phyloP scores from a whole-genome alignment of 208 protist genomes.

The Leptomonas pyrrhocoris region DNA sequence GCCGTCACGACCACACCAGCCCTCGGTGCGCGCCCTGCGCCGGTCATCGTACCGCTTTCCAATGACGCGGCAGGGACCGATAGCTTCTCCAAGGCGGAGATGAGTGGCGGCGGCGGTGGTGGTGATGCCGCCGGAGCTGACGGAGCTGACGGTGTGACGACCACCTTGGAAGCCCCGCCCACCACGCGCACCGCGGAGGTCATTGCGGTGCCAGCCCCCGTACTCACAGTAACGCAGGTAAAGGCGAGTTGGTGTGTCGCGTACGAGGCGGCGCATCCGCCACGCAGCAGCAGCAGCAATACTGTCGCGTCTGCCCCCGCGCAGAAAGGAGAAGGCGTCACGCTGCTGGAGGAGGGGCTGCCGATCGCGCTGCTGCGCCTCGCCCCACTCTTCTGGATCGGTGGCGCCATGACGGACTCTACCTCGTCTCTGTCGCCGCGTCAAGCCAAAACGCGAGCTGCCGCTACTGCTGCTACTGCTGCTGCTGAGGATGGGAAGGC shows the following conservation, averaged over 20 bases:
- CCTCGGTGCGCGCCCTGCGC: conserved; percentile 40
- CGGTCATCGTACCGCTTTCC: conserved; percentile 21
- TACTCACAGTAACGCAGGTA: conserved; percentile 25
- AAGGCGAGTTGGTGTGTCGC: conserved; percentile 17
- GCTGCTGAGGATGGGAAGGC: neutral
- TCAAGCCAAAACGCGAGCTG: no score
- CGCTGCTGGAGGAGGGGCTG: conserved; percentile 3
- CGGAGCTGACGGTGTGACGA: conserved; percentile 8
- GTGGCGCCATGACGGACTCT: neutral
- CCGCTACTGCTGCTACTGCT: neutral
- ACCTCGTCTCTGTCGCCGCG: neutral
- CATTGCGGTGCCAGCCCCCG: conserved; percentile 38
- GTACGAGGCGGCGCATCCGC: neutral
- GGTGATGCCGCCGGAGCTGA: conserved; percentile 20
- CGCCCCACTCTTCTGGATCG: conserved; percentile 27
- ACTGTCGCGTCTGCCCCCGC: neutral
- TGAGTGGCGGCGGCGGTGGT: neutral
- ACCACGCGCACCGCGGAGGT: conserved; percentile 52
- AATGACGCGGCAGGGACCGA: neutral
- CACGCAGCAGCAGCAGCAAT: no score
- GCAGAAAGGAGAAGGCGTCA: neutral
- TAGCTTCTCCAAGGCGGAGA: neutral
- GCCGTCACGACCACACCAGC: conserved; percentile 54
- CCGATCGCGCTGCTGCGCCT: conserved; percentile 25
- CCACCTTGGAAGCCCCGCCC: conserved; percentile 20